Percentiles rank a stretch among this genome's conserved stretches.
Evolutionary conservation across 331 rosid genomes (phyloP).

Genomic region (Phaseolus coccineus): DNA sequence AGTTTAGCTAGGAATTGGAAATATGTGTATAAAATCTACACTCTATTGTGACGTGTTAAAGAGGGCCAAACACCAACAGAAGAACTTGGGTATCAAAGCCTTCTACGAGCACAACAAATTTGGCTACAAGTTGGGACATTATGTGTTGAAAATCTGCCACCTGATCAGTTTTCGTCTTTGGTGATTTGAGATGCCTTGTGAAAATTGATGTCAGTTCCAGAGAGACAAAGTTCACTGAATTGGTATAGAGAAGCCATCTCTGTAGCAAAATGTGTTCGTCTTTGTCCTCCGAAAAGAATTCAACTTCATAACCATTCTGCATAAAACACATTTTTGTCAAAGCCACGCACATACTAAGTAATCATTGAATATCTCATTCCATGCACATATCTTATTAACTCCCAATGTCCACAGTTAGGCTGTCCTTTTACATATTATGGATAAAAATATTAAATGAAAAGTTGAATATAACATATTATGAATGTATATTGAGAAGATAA

Average conservation of each 20-base stretch:
- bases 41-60: slow-evolving; percentile 37
- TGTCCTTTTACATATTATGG: slow-evolving; percentile 2
- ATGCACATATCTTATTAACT: not conserved
- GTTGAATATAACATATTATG: not conserved
- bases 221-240: slow-evolving; percentile 50
- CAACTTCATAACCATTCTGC: slow-evolving; percentile 51
- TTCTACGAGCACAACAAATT: slow-evolving; percentile 40
- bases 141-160: slow-evolving; percentile 41
- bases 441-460: not conserved
- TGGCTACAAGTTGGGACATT: slow-evolving; percentile 27
- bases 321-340: slow-evolving; percentile 18
- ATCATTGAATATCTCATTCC: slow-evolving; percentile 12
- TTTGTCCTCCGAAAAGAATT: slow-evolving; percentile 57
- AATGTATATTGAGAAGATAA: not conserved
- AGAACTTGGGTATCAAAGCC: slow-evolving; percentile 44
- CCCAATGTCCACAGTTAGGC: too few species aligned
- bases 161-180: slow-evolving; percentile 40
- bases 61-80: slow-evolving; percentile 45
- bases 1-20: slow-evolving; percentile 40
- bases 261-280: slow-evolving; percentile 42
- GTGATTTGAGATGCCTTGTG: slow-evolving; percentile 43
- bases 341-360: slow-evolving; percentile 14
- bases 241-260: slow-evolving; percentile 43
- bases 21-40: slow-evolving; percentile 46
- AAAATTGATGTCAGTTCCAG: slow-evolving; percentile 50